phyloP scores from a whole-genome alignment of 2,329 filamentous ascomycete genomes.

The Paracamarosporium sp. region DNA sequence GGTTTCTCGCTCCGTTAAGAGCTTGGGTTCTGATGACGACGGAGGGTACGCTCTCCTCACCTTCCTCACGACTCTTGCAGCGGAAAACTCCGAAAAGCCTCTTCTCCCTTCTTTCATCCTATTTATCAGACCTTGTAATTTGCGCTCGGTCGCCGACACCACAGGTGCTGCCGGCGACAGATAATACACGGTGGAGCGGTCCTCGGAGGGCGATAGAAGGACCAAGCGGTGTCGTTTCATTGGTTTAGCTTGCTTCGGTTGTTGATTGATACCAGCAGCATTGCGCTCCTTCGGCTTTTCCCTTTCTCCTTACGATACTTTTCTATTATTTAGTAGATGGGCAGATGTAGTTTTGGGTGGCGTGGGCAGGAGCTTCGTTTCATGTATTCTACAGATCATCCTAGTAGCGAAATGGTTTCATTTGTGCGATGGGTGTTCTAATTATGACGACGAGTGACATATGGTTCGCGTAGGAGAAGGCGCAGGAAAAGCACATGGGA shows the following conservation, averaged over 20 bases:
- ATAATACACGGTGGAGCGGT: slow-evolving; percentile 45
- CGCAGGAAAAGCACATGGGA: slow-evolving; percentile 12
- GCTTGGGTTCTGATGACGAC: slow-evolving; percentile 12
- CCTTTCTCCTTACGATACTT: slow-evolving; percentile 39
- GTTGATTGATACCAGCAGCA: slow-evolving; percentile 54
- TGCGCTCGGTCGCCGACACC: slow-evolving; percentile 46
- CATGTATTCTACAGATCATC: slow-evolving; percentile 51
- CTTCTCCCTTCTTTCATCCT: slow-evolving; percentile 44
- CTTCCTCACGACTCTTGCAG: slow-evolving; percentile 32
- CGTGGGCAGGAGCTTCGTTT: slow-evolving; percentile 42
- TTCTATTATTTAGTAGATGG: slow-evolving; percentile 45
- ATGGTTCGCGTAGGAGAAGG: slow-evolving; percentile 11
- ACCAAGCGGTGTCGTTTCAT: slow-evolving; percentile 40
- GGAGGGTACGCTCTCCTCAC: slow-evolving; percentile 13
- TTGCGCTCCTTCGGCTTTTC: slow-evolving; percentile 48
- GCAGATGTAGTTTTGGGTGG: slow-evolving; percentile 40
- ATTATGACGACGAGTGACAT: slow-evolving; percentile 1
- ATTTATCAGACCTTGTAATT: slow-evolving; percentile 50
- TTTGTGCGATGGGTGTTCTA: slow-evolving; percentile 31
- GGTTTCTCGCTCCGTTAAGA: slow-evolving; percentile 94
- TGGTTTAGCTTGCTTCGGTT: slow-evolving; percentile 47
- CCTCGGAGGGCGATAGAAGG: slow-evolving; percentile 28
- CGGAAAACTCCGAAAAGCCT: slow-evolving; percentile 39
- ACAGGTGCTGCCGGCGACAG: slow-evolving; percentile 48
- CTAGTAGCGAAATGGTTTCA: slow-evolving; percentile 47